Conservation (phyloP, 2,329 filamentous ascomycete species). For the Graphilbum sp. region DNA sequence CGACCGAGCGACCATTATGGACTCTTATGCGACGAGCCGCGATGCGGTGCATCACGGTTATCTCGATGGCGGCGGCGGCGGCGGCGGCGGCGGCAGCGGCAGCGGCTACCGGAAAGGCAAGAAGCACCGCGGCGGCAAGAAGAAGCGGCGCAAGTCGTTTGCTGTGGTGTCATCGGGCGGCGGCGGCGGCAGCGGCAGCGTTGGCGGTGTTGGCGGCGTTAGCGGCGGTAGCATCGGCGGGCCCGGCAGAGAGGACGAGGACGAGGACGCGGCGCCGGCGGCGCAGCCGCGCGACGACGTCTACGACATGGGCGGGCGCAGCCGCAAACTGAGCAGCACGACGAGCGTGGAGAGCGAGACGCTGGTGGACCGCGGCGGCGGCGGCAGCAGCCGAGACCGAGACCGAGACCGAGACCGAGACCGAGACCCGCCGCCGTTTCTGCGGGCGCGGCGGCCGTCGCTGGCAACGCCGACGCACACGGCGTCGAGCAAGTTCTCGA, state of each 20-base stretch:
- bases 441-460: constrained; percentile 48
- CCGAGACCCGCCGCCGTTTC: constrained; percentile 36
- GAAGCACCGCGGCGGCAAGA: constrained; percentile 62
- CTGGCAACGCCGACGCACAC: constrained; percentile 13
- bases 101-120: constrained; percentile 39
- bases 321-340: constrained; percentile 55
- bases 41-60: too few species aligned
- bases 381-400: constrained; percentile 18
- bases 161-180: constrained; percentile 25
- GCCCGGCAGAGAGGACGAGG: constrained; percentile 1
- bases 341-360: constrained; percentile 83
- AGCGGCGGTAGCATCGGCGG: neutral
- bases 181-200: neutral
- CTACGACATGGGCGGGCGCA: constrained; percentile 27
- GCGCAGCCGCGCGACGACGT: constrained; percentile 22
- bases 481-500: constrained; percentile 9
- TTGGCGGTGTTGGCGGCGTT: neutral
- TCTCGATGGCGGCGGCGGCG: too few species aligned
- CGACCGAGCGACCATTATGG: too few species aligned
- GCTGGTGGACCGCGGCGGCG: constrained; percentile 68
- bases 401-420: constrained; percentile 32
- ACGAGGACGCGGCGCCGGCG: constrained; percentile 23
- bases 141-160: constrained; percentile 71
- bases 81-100: neutral
- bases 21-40: too few species aligned